Conservation (phyloP, 2,329 filamentous ascomycete genomes). For the Nannizziopsis arthrosporioides region DNA sequence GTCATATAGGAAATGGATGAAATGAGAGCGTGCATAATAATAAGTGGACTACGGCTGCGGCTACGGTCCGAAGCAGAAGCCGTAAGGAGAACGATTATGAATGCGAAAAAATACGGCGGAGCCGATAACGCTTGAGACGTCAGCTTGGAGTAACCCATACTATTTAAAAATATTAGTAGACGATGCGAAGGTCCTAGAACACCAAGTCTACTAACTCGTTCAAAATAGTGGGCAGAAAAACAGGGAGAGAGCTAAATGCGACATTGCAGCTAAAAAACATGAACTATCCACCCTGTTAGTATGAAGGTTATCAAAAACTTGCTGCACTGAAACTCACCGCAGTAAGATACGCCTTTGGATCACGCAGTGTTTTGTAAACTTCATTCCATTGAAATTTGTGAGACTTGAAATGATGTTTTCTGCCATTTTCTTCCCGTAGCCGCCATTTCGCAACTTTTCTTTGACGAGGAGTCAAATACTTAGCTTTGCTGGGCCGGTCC, state of each 20-base stretch:
- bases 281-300: conserved; percentile 25
- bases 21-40: conserved; percentile 57
- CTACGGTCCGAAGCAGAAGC: conserved; percentile 59
- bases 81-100: conserved; percentile 58
- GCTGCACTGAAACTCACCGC: conserved; percentile 37
- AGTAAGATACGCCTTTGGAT: conserved; percentile 63
- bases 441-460: conserved; percentile 60
- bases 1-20: conserved; percentile 57
- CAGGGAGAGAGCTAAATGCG: conserved; percentile 75
- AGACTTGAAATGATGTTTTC: conserved; percentile 22
- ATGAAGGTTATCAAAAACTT: not conserved
- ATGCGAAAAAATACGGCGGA: conserved; percentile 69
- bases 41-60: conserved; percentile 50
- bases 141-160: conserved; percentile 58
- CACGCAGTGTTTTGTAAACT: conserved; percentile 47
- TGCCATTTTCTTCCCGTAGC: conserved; percentile 39
- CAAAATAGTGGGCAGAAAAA: conserved; percentile 75
- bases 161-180: conserved; percentile 16
- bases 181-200: conserved; percentile 6
- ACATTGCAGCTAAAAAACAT: conserved; percentile 87
- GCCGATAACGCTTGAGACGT: conserved; percentile 66
- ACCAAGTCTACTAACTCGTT: conserved; percentile 35
- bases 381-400: conserved; percentile 44
- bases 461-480: conserved; percentile 52
- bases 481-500: conserved; percentile 57